Percentiles rank a stretch among this genome's conserved stretches.
These are phyloP conservation scores for Amanita pseudoporphyria DNA, from an alignment of 768 basidiomycete species.

Conservation along the genomic window DNA sequence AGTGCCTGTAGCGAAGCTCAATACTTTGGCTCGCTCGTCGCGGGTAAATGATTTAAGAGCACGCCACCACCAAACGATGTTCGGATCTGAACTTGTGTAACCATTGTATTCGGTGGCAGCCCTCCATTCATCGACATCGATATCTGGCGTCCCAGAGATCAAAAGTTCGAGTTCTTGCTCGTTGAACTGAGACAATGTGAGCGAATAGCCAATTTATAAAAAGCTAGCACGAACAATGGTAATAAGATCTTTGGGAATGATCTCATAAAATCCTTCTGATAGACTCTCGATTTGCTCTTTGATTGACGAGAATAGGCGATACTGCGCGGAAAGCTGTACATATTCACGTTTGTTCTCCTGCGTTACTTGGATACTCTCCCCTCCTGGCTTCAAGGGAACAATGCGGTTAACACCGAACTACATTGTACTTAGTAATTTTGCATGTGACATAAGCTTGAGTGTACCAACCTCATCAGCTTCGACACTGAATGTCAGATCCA, in stretches of 20 bases:
- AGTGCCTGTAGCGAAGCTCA: slow-evolving; percentile 93
- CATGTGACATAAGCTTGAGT: slow-evolving; percentile 8
- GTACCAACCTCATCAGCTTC: slow-evolving; percentile 84
- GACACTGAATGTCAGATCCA: slow-evolving; percentile 91
- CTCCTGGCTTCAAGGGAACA: slow-evolving; percentile 78
- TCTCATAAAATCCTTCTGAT: slow-evolving; percentile 89
- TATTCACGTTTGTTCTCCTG: slow-evolving; percentile 97
- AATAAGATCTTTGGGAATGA: slow-evolving; percentile 93
- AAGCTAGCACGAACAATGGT: slow-evolving; percentile 58
- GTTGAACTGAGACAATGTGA: slow-evolving; percentile 55
- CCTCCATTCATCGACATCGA: slow-evolving; percentile 97
- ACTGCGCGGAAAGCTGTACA: slow-evolving; percentile 90
- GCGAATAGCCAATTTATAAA: slow-evolving; percentile 6
- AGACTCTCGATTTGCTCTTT: slow-evolving; percentile 92
- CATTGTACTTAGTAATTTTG: slow-evolving; percentile 5
- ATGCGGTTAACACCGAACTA: slow-evolving; percentile 90
- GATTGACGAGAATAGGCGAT: slow-evolving; percentile 88
- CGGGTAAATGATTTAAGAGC: slow-evolving; percentile 96
- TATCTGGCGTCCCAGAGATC: slow-evolving; percentile 96
- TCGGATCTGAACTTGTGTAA: slow-evolving; percentile 82
- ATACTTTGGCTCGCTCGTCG: slow-evolving; percentile 91
- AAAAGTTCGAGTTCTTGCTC: slow-evolving; percentile 91
- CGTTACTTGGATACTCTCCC: slow-evolving; percentile 79
- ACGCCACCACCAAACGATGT: slow-evolving; percentile 99
- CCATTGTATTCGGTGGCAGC: slow-evolving; percentile 88